phyloP scores from a whole-genome alignment of 169 alveolate genomes.

The Besnoitia besnoiti region DNA sequence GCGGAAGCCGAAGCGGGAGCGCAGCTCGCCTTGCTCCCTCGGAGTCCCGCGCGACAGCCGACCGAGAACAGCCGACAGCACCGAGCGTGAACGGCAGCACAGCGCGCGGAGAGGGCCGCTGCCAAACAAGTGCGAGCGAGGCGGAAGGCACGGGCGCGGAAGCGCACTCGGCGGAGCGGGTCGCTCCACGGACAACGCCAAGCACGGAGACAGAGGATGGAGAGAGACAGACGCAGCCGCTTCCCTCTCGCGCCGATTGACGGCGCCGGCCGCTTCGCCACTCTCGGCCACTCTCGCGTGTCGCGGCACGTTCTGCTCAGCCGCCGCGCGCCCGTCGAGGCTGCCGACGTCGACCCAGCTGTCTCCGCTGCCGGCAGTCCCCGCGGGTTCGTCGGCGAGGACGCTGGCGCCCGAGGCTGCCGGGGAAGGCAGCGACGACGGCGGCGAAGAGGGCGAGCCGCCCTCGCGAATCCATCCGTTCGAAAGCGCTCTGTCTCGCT shows the following conservation, averaged over 20 bases:
- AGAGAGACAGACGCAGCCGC: neutral
- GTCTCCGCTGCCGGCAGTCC: neutral
- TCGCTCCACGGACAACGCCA: neutral
- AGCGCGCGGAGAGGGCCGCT: too few species aligned
- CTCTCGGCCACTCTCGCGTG: neutral
- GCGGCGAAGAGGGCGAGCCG: neutral
- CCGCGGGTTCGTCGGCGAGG: neutral
- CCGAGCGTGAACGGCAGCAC: too few species aligned
- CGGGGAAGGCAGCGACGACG: neutral
- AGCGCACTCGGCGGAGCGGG: neutral
- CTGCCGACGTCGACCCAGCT: neutral
- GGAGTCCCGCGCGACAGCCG: neutral
- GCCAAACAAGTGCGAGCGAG: too few species aligned
- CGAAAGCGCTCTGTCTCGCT: too few species aligned
- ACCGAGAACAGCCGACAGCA: neutral
- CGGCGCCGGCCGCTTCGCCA: too few species aligned
- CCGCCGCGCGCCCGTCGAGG: neutral
- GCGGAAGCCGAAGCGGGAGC: neutral
- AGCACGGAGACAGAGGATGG: neutral
- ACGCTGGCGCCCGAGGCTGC: neutral
- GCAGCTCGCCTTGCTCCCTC: neutral
- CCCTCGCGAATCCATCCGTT: too few species aligned
- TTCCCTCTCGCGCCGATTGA: neutral
- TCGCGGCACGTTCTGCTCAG: neutral
- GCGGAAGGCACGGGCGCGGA: neutral